Evolutionary conservation across 768 basidiomycete species (phyloP), one percentile per base, ranked within the genome.

Genomic region (Royoungia palumana): DNA sequence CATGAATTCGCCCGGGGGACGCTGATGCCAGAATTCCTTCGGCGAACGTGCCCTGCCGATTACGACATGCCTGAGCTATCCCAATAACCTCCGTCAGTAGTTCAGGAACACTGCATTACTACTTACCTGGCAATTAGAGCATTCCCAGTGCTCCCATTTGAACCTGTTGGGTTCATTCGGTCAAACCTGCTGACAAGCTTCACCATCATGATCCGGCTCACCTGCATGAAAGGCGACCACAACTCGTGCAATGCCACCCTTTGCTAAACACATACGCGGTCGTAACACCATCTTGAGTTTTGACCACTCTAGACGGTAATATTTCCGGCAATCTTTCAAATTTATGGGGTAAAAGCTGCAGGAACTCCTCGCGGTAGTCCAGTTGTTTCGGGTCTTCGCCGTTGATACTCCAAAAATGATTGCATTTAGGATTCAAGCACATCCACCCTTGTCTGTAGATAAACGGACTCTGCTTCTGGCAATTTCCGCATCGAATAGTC

Each of bases 131-230:
- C 87, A 91, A 47, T 72, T 58, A 27, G 72, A 65, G 58, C 89
- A 92, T 62, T 86, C 77, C 80, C 86, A 89, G 41, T 75, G 60
- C 60, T 87, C 79, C 88, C 87, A 89, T 65, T 83, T 84, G 44
- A 64, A 82, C 56, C 89, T 90, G 24, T 35, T 14, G 14, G 16
- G 4, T 32, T 38, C 41, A 17, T 40, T 36, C 30, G 35, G 30
- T 56, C 49, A 54, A 32, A 22, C 24, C 11, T 32, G 38, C 39
- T 19, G 4, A 34, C 14, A 32, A 17, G n/a, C 27, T 48, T 35
- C 19, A 20, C 19, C 21, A 22, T 27, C 19, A 20, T 17, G 20
- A 22, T 27, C 16, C 25, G 43, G 38, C 58, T 75, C 50, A 89
- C 88, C 88, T 78, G 70, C 80, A 82, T 9, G 87, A 87, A 35